Conservation (phyloP, 106 monocot genomes). For the Dioscorea alata region DNA sequence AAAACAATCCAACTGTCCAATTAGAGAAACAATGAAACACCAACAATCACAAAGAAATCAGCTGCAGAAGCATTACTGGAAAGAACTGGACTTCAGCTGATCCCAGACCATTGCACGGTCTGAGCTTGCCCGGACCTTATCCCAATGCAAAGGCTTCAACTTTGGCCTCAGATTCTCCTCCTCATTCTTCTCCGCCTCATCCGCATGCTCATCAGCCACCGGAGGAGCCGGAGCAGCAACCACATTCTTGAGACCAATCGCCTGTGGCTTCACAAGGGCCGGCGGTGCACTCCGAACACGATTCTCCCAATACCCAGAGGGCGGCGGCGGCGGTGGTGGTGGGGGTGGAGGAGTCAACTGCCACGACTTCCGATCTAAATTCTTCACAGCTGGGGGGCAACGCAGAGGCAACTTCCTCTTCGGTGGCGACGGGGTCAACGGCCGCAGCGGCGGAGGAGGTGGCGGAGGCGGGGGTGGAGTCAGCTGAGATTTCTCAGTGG, state of each 20-base stretch:
- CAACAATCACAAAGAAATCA: no score
- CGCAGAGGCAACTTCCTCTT: conserved; percentile 39
- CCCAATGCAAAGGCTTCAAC: conserved; percentile 96
- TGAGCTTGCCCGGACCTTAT: conserved; percentile 95
- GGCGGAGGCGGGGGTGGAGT: conserved; percentile 14
- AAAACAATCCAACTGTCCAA: neutral
- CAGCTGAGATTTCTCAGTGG: conserved; percentile 16
- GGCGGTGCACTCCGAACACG: conserved; percentile 8
- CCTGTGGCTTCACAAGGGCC: conserved; percentile 6
- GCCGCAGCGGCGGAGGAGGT: conserved; percentile 10
- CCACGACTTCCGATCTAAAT: neutral
- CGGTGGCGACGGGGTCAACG: conserved; percentile 34
- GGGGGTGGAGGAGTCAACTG: conserved; percentile 21
- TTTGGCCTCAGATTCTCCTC: conserved; percentile 43
- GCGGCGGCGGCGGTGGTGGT: conserved; percentile 31
- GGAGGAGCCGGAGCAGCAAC: conserved; percentile 2
- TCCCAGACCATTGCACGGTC: conserved; percentile 90
- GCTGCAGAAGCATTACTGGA: conserved; percentile 43
- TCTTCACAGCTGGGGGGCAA: conserved; percentile 20
- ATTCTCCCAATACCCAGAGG: conserved; percentile 36
- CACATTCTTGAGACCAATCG: conserved; percentile 5
- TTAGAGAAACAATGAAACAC: neutral
- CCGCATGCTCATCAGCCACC: no score
- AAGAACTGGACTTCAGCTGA: conserved; percentile 88
- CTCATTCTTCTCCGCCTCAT: conserved; percentile 20